Conservation (phyloP, 306 rosid genomes). For the Calophaca sinica region DNA sequence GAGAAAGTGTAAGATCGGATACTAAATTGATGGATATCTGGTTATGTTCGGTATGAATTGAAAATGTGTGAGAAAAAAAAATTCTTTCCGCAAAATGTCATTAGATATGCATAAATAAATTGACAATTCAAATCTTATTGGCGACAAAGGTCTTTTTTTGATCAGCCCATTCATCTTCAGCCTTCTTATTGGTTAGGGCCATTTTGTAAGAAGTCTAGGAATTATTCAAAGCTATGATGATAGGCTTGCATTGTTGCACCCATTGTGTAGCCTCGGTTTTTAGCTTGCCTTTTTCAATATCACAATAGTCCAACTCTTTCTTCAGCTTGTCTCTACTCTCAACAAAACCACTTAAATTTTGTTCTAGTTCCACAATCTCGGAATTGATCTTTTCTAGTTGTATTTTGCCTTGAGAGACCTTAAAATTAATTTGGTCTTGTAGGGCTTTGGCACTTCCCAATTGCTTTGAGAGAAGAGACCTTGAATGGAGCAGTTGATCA, state of each 20-base stretch:
- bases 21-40: too few species aligned
- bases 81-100: too few species aligned
- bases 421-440: background rate
- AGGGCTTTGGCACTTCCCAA: conserved; percentile 2
- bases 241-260: background rate
- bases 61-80: too few species aligned
- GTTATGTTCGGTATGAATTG: too few species aligned
- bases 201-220: too few species aligned
- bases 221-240: background rate
- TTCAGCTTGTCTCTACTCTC: too few species aligned
- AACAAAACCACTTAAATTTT: conserved; percentile 6
- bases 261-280: background rate
- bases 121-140: too few species aligned
- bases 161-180: too few species aligned
- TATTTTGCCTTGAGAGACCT: background rate
- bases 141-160: too few species aligned
- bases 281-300: background rate
- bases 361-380: conserved; percentile 19
- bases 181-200: too few species aligned
- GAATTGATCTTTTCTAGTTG: conserved; percentile 9
- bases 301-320: background rate
- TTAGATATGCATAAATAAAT: too few species aligned
- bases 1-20: too few species aligned
- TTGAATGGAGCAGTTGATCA: conserved; percentile 6
- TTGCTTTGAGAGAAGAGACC: background rate